phyloP scores from a whole-genome alignment of 2,329 filamentous ascomycete genomes.

The Neonectria hederae region DNA sequence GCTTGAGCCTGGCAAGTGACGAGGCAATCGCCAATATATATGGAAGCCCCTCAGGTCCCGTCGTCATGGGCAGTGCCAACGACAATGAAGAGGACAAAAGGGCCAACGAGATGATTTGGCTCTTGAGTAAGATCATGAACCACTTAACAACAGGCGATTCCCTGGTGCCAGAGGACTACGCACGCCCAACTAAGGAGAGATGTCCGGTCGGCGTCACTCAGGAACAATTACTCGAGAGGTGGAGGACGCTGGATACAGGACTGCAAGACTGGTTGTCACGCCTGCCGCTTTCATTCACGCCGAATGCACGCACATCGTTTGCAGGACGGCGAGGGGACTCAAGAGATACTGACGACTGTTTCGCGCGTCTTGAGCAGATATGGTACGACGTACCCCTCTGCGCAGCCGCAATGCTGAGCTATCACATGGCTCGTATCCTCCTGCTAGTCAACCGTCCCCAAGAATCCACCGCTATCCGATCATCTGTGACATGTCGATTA shows the following conservation, averaged over 20 bases:
- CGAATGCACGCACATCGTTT: slow-evolving; percentile 25
- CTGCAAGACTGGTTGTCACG: slow-evolving; percentile 32
- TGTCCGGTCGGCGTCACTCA: slow-evolving; percentile 32
- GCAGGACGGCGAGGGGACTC: not conserved
- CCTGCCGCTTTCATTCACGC: slow-evolving; percentile 27
- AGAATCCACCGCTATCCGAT: slow-evolving; percentile 36
- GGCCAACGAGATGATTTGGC: slow-evolving; percentile 71
- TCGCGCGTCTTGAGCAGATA: slow-evolving; percentile 58
- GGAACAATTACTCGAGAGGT: slow-evolving; percentile 30
- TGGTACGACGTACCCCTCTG: slow-evolving; percentile 73
- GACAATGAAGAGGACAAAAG: slow-evolving; percentile 71
- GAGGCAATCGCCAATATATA: slow-evolving; percentile 43
- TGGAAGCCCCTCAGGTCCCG: slow-evolving; percentile 50
- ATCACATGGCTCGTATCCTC: slow-evolving; percentile 71
- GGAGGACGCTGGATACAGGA: slow-evolving; percentile 26
- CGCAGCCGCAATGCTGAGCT: slow-evolving; percentile 71
- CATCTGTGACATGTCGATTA: slow-evolving; percentile 30
- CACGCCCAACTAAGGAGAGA: slow-evolving; percentile 26
- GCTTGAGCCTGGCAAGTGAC: slow-evolving; percentile 55
- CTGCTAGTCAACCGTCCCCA: slow-evolving; percentile 61
- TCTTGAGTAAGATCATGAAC: slow-evolving; percentile 72
- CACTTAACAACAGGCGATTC: slow-evolving; percentile 67
- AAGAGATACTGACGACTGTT: not conserved
- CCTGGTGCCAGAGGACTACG: slow-evolving; percentile 47
- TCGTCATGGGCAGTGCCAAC: slow-evolving; percentile 54